Base-by-base conservation (phyloP, 108 stramenopile species). In the Cyclostephanos invisitatus region DNA sequence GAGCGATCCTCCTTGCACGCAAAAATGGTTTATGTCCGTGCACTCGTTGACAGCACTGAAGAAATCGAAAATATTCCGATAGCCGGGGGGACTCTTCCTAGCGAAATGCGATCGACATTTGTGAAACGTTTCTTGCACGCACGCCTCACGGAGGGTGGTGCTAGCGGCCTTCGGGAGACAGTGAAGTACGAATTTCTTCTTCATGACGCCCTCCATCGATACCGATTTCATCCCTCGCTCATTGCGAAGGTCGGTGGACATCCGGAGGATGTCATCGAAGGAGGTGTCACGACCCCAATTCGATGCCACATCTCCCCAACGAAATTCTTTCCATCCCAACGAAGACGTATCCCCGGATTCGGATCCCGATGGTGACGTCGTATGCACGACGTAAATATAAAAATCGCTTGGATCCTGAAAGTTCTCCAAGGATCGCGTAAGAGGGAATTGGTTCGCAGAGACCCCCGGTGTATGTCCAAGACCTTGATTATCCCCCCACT, bases 91-190 rank as follows among this genome's bases (percentile, higher is more conserved):
- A 68, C 68, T 67, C 11, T 60, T 50, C 46, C 62, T 67, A 5
- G 53, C 15, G 22, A 48, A 59, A 18, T 54, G 27, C 14, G 12
- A 10, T 69, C 49, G 18, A 51, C 44, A 27, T 18, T 18, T 27
- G 49, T 21, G 32, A 67, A 68, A 2, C 68, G 54, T 10, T 68
- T 48, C 21, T 17, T 42, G n/a, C 55, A 24, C 38, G 42, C 75
- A 76, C 35, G 75, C 61, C 28, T 28, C 18, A 8, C 75, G 67
- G 12, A 76, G 53, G 0, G 75, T 76, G n/a, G 75, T 68, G 67
- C 67, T 68, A 2, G 75, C 75, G 7, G 67, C 54, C 63, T 74
- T 76, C 22, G 75, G 75, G 2, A 76, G 75, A 53, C 75, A 68
- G 62, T 76, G 75, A 37, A 76, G 25, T 9, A 76, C 36, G 12